Percentiles rank a stretch among this genome's conserved stretches.
Conservation (phyloP, 768 basidiomycete species). For the Polyporus arcularius region DNA sequence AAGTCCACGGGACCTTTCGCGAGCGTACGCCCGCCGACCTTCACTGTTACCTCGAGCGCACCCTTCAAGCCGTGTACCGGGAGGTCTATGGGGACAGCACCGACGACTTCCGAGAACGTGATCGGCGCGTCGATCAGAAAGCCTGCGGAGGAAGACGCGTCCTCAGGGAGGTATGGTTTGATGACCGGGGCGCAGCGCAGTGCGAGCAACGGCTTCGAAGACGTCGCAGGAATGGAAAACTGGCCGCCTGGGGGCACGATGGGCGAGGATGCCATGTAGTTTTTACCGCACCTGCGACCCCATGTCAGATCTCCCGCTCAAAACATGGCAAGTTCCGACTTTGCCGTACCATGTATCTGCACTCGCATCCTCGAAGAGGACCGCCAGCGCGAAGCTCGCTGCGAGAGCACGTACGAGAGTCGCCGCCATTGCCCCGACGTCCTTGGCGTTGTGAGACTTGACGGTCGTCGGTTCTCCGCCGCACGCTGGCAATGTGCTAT, state of each 20-base stretch:
- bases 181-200: constrained; percentile 50
- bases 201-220: constrained; percentile 40
- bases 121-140: constrained; percentile 43
- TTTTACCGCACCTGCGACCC: constrained; percentile 49
- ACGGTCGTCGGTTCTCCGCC: too few species aligned
- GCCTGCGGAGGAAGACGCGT: constrained; percentile 27
- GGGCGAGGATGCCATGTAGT: constrained; percentile 43
- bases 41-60: constrained; percentile 33
- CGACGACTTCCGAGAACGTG: constrained; percentile 36
- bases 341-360: too few species aligned
- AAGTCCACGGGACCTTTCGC: constrained; percentile 35
- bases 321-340: too few species aligned
- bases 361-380: too few species aligned
- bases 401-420: too few species aligned
- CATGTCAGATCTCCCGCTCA: too few species aligned
- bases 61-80: constrained; percentile 13
- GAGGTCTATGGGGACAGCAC: constrained; percentile 34
- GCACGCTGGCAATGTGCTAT: too few species aligned
- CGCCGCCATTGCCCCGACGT: too few species aligned
- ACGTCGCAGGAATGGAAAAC: constrained; percentile 39
- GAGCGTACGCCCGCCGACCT: constrained; percentile 27
- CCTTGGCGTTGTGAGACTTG: too few species aligned
- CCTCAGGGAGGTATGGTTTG: constrained; percentile 49
- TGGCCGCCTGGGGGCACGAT: constrained; percentile 48
- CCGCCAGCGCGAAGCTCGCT: too few species aligned